Evolutionary conservation across 2,329 filamentous ascomycete genomes (phyloP).

Genomic region (Fusarium sp.): DNA sequence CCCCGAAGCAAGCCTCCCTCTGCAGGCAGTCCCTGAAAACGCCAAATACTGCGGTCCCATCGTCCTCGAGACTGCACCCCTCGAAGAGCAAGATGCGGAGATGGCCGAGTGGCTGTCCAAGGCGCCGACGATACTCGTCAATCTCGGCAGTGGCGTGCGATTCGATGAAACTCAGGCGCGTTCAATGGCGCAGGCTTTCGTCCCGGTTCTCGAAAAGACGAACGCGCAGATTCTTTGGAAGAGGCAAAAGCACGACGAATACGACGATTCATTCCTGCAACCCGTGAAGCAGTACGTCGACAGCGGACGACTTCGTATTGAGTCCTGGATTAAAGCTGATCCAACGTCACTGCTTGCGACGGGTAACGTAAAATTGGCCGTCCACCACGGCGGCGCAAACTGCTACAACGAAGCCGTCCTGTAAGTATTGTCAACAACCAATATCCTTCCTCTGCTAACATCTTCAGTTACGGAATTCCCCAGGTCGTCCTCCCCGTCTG

Average conservation of each 20-base stretch:
- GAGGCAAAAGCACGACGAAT: conserved; percentile 22
- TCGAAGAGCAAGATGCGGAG: conserved; percentile 54
- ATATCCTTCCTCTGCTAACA: background rate
- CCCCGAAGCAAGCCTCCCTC: conserved; percentile 44
- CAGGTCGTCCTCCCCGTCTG: conserved; percentile 60
- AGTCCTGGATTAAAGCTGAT: conserved; percentile 45
- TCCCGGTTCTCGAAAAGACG: conserved; percentile 30
- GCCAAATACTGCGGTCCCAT: conserved; percentile 55
- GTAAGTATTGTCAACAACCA: conserved; percentile 12
- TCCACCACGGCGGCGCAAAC: conserved; percentile 38
- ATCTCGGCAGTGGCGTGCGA: conserved; percentile 56
- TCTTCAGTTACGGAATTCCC: conserved; percentile 53
- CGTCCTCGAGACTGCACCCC: conserved; percentile 50
- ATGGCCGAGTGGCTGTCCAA: conserved; percentile 56
- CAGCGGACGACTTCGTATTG: conserved; percentile 32
- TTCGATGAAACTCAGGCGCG: conserved; percentile 38
- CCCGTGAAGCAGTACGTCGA: conserved; percentile 22
- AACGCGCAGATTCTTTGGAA: conserved; percentile 50
- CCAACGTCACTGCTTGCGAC: conserved; percentile 48
- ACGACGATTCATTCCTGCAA: conserved; percentile 14
- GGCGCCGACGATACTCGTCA: conserved; percentile 59
- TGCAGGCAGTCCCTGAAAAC: conserved; percentile 51
- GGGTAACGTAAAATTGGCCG: conserved; percentile 36
- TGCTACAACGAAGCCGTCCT: conserved; percentile 34
- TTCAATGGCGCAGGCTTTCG: conserved; percentile 44